Base-by-base conservation (phyloP, 129 eudicot genomes). In the Kitagawia praeruptora region DNA sequence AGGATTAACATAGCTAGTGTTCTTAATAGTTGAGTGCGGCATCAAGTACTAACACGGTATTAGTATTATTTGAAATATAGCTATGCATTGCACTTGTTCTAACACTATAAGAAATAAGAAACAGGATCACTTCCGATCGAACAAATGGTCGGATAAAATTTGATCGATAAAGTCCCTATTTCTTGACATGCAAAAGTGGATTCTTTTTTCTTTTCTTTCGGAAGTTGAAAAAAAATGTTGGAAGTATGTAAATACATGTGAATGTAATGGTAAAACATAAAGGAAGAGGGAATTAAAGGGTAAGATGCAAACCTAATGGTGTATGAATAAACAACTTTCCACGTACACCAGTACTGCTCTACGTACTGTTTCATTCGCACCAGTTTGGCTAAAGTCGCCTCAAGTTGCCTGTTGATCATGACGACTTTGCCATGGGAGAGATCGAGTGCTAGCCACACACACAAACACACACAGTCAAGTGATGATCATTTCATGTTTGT, bases 311-410 rank as follows among this genome's bases (percentile, higher is more conserved):
- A 70, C 42, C 80, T 58, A 8, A 63, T 31, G 38, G 31, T 63
- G 58, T 58, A 73, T 77, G 72, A 54, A 77, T 56, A 61, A 45
- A 64, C 25, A 41, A 74, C 42, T 18, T 70, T 63, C 31, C 70
- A 42, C 61, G 54, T 66, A 31, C 73, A 54, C 79, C 79, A 31
- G 34, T 31, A 76, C 41, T 18, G 23, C 46, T 61, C 23, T 77
- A 58, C n/a, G n/a, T n/a, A n/a, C 53, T 58, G 51, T 77, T 77
- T 58, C 53, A 77, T 77, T 77, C 73, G 71, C 80, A 56, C 21
- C 49, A 5, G 80, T 39, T 58, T 15, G 67, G 70, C 51, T 38
- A 54, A 54, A 77, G 41, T 77, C 38, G 44, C n/a, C 67, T 56
- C 63, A 18, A 41, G 51, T 58, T 56, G 71, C 49, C 72, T 4